Conservation (phyloP, 2,329 filamentous ascomycete species). For the Raffaelea arxii region DNA sequence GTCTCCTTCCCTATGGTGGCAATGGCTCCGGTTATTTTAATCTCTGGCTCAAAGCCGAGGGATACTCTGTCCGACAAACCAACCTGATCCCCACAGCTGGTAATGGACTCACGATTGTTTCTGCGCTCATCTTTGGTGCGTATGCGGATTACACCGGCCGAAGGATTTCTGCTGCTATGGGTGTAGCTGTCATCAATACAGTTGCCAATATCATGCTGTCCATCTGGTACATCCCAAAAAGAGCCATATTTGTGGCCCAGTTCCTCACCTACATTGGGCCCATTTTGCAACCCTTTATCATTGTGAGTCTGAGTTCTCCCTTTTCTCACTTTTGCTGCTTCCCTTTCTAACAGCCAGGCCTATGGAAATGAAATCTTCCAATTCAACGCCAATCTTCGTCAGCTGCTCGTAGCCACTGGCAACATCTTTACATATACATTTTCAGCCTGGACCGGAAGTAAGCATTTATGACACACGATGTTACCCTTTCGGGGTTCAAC, state of each 20-base stretch:
- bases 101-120: not conserved
- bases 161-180: not conserved
- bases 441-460: not conserved
- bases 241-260: not conserved
- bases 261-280: not conserved
- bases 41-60: constrained; percentile 38
- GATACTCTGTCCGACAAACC: constrained; percentile 34
- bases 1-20: not conserved
- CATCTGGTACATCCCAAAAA: not conserved
- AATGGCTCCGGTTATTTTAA: constrained; percentile 29
- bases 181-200: not conserved
- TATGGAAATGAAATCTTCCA: not conserved
- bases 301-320: not conserved
- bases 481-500: too few species aligned
- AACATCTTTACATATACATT: not conserved
- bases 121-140: not conserved
- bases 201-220: not conserved
- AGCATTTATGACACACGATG: not conserved
- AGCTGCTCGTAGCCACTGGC: not conserved
- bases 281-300: not conserved
- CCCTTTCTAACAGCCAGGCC: not conserved
- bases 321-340: too few species aligned
- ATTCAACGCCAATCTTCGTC: not conserved
- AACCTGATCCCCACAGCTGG: constrained; percentile 33
- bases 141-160: not conserved